Evolutionary conservation across 306 rosid genomes (phyloP).

Genomic region (Pyrus betulifolia): DNA sequence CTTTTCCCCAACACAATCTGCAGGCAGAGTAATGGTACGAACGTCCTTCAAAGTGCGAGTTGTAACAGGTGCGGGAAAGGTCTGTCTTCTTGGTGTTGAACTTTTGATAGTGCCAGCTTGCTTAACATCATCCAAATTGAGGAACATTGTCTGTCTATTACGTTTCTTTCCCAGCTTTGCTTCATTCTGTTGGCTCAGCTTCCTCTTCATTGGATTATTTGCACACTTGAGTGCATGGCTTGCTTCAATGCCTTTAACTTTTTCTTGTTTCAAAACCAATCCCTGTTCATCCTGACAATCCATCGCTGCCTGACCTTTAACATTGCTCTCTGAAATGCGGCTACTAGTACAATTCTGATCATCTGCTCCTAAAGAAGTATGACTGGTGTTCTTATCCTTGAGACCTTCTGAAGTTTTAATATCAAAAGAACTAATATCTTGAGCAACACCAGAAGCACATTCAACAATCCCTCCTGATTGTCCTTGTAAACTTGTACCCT

Average conservation of each 20-base stretch:
- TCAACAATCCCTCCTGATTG: slow-evolving; percentile 27
- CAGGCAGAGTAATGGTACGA: slow-evolving; percentile 40
- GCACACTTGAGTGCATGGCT: slow-evolving; percentile 70
- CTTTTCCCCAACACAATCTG: slow-evolving; percentile 57
- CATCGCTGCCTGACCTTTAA: slow-evolving; percentile 44
- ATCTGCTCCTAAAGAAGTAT: slow-evolving; percentile 42
- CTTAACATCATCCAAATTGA: slow-evolving; percentile 92
- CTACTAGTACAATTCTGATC: slow-evolving; percentile 42
- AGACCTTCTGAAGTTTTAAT: slow-evolving; percentile 33
- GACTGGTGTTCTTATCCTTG: slow-evolving; percentile 38
- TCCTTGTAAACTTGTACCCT: slow-evolving; percentile 32
- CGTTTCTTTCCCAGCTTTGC: slow-evolving; percentile 96
- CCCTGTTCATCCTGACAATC: slow-evolving; percentile 60
- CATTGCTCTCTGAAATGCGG: slow-evolving; percentile 49
- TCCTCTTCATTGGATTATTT: slow-evolving; percentile 77
- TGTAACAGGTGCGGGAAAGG: slow-evolving; percentile 49
- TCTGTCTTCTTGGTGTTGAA: slow-evolving; percentile 86
- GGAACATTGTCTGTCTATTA: slow-evolving; percentile 85
- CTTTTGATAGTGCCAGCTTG: slow-evolving; percentile 87
- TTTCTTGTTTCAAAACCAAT: slow-evolving; percentile 57
- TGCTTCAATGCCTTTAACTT: slow-evolving; percentile 79
- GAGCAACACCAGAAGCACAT: slow-evolving; percentile 28
- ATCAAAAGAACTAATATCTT: slow-evolving; percentile 37
- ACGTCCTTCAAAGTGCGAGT: slow-evolving; percentile 72
- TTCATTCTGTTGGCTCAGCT: slow-evolving; percentile 72